phyloP scores from a whole-genome alignment of 2,329 filamentous ascomycete species.

The Phaeophleospora eucalypticola region DNA sequence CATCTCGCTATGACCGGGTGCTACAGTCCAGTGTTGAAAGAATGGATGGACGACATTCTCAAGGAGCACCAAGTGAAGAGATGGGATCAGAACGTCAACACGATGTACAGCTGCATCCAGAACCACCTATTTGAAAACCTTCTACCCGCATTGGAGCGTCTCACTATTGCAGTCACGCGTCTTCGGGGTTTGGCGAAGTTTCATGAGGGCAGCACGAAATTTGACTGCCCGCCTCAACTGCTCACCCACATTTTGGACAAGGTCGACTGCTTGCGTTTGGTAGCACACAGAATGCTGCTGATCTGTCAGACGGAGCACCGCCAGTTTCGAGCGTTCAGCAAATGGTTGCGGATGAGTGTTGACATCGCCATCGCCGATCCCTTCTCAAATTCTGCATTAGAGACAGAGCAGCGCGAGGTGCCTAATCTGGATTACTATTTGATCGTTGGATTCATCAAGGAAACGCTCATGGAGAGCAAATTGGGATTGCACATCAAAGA shows the following conservation, averaged over 20 bases:
- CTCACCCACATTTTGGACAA: conserved; percentile 57
- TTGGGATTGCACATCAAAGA: conserved; percentile 24
- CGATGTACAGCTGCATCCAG: conserved; percentile 72
- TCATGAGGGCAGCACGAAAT: conserved; percentile 60
- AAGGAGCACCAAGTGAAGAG: conserved; percentile 61
- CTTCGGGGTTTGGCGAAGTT: conserved; percentile 80
- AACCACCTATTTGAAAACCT: conserved; percentile 81
- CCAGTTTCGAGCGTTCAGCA: conserved; percentile 72
- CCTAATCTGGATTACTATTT: conserved; percentile 66
- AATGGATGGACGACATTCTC: conserved; percentile 62
- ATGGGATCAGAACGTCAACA: conserved; percentile 84
- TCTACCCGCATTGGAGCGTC: conserved; percentile 80
- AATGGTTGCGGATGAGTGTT: conserved; percentile 80
- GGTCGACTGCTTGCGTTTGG: conserved; percentile 68
- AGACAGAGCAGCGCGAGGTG: conserved; percentile 72
- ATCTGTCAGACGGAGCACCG: conserved; percentile 71
- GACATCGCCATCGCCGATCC: conserved; percentile 67
- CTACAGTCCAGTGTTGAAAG: conserved; percentile 68
- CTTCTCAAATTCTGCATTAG: conserved; percentile 56
- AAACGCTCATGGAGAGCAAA: conserved; percentile 43
- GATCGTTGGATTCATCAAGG: conserved; percentile 73
- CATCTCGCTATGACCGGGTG: conserved; percentile 82
- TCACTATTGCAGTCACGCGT: conserved; percentile 73
- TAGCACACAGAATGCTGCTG: conserved; percentile 68
- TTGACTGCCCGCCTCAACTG: conserved; percentile 46